Conservation (phyloP, 139 green algal species). For the Edaphochlamys debaryana region DNA sequence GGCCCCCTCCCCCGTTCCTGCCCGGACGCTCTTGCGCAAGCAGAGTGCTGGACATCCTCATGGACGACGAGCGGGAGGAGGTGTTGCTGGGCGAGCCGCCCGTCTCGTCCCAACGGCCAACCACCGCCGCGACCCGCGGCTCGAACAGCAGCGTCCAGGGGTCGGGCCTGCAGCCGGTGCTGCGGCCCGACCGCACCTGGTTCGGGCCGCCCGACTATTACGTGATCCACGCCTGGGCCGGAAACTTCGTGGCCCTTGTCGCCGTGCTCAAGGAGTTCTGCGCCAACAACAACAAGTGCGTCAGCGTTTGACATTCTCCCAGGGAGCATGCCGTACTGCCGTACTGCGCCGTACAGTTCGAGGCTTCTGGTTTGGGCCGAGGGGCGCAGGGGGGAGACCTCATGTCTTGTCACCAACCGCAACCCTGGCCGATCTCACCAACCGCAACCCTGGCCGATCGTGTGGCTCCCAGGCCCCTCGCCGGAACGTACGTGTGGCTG, state of each 20-base stretch:
- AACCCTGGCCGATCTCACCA: neutral
- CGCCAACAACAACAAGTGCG: neutral
- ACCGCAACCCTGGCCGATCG: neutral
- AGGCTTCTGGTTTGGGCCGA: no score
- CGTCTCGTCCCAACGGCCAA: neutral
- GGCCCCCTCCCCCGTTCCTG: no score
- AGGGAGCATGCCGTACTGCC: no score
- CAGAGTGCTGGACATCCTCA: neutral
- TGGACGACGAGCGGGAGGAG: neutral
- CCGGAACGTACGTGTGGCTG: slow-evolving; percentile 18
- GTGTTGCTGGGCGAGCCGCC: neutral
- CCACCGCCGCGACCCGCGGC: neutral
- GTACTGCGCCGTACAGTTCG: no score
- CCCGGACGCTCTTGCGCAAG: no score
- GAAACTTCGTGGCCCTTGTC: slow-evolving; percentile 14
- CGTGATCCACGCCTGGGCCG: slow-evolving; percentile 16
- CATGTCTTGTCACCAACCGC: neutral
- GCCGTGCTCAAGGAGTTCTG: slow-evolving; percentile 3
- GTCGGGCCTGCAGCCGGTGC: neutral
- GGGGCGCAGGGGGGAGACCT: no score
- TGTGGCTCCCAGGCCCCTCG: neutral
- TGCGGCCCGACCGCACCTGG: slow-evolving; percentile 7
- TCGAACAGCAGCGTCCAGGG: no score
- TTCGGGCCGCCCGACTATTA: slow-evolving; percentile 14
- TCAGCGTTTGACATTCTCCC: no score